These are phyloP conservation scores for Letharia columbiana DNA, from an alignment of 495 filamentous ascomycete species.

Conservation along the genomic window DNA sequence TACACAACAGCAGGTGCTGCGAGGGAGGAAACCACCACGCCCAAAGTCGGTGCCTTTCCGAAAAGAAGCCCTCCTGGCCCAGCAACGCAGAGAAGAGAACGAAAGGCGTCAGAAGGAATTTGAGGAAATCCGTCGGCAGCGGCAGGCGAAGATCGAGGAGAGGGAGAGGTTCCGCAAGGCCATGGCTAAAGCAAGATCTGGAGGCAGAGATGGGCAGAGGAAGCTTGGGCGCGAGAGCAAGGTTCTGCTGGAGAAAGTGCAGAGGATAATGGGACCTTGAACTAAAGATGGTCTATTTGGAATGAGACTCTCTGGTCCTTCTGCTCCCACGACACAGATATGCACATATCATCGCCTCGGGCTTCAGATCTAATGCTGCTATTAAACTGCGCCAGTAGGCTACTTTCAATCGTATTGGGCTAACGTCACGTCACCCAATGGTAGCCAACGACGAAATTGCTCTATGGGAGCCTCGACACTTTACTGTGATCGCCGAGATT, in stretches of 20 bases:
- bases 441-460: background rate
- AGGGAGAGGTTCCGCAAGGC: slow-evolving; percentile 55
- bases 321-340: background rate
- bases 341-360: background rate
- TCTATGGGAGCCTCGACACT: background rate
- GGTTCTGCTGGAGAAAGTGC: slow-evolving; percentile 70
- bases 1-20: slow-evolving; percentile 23
- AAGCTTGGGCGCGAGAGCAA: slow-evolving; percentile 80
- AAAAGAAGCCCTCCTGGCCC: slow-evolving; percentile 66
- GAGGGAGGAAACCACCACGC: slow-evolving; percentile 30
- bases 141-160: slow-evolving; percentile 47
- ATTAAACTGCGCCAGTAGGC: background rate
- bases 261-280: slow-evolving; percentile 15
- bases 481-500: background rate
- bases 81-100: slow-evolving; percentile 52
- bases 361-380: background rate
- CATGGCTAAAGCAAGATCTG: slow-evolving; percentile 67
- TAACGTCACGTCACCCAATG: background rate
- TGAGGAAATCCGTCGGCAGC: slow-evolving; percentile 41
- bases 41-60: slow-evolving; percentile 62
- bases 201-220: slow-evolving; percentile 68
- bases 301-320: background rate
- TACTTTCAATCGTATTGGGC: background rate
- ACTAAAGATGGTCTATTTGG: background rate
- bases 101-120: slow-evolving; percentile 51